These are phyloP conservation scores for Fusarium coffeatum DNA, from an alignment of 2,329 filamentous ascomycete species.

Conservation along the genomic window DNA sequence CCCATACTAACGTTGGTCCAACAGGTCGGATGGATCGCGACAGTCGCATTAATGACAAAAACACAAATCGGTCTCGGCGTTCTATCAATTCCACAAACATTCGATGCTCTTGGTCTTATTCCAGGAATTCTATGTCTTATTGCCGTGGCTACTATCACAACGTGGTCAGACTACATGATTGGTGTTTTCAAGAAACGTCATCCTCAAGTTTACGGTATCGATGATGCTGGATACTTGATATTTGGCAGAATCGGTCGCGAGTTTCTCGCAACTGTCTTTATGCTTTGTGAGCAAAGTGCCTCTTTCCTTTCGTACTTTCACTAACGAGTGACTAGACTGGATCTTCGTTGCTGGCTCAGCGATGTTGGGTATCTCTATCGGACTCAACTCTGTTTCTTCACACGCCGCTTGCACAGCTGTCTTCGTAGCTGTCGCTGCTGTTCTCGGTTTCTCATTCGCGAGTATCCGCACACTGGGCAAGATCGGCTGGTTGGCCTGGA, in stretches of 20 bases:
- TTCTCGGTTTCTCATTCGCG: conserved; percentile 47
- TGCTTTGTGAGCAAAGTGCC: conserved; percentile 48
- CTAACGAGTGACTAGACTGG: conserved; percentile 14
- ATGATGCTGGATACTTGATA: conserved; percentile 62
- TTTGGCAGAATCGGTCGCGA: conserved; percentile 60
- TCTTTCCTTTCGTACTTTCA: rapidly evolving
- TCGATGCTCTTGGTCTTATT: conserved; percentile 59
- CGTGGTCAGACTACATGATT: conserved; percentile 52
- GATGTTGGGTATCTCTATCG: conserved; percentile 53
- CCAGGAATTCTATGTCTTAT: conserved; percentile 59
- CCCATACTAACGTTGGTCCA: neutral
- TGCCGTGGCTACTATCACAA: conserved; percentile 53
- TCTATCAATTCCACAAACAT: conserved; percentile 60
- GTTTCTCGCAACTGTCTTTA: conserved; percentile 52
- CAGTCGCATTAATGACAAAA: conserved; percentile 59
- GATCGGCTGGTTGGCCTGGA: conserved; percentile 51
- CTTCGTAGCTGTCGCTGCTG: conserved; percentile 53
- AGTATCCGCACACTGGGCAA: conserved; percentile 50
- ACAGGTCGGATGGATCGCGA: conserved; percentile 58
- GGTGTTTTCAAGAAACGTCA: conserved; percentile 64
- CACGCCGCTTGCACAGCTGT: conserved; percentile 56
- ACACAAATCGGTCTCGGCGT: conserved; percentile 59
- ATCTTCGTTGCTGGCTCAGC: conserved; percentile 35
- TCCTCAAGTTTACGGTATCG: conserved; percentile 64
- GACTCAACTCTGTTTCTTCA: conserved; percentile 54